Evolutionary conservation across 2,329 filamentous ascomycete species (phyloP).

Genomic region (Fusarium sublunatum): DNA sequence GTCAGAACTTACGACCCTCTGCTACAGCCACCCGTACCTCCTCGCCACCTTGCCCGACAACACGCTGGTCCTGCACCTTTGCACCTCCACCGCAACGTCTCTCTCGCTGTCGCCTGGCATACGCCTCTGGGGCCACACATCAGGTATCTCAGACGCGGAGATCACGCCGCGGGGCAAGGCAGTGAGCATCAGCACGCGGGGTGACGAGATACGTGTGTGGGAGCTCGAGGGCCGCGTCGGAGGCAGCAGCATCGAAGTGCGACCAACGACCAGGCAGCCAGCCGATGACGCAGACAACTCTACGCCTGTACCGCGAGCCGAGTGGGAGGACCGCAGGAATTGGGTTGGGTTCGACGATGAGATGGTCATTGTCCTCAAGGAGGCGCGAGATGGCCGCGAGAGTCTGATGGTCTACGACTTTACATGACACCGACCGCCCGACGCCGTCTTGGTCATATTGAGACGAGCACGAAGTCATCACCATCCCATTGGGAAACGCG

Average conservation of each 20-base stretch:
- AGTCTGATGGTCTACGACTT: slow-evolving; percentile 90
- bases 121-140: slow-evolving; percentile 91
- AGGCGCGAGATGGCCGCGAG: slow-evolving; percentile 74
- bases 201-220: slow-evolving; percentile 86
- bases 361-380: slow-evolving; percentile 86
- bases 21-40: slow-evolving; percentile 85
- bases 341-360: slow-evolving; percentile 93
- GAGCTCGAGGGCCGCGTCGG: slow-evolving; percentile 79
- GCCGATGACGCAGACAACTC: slow-evolving; percentile 35
- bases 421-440: slow-evolving; percentile 57
- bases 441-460: slow-evolving; percentile 1
- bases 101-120: slow-evolving; percentile 79
- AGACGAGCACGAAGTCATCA: slow-evolving; percentile 2
- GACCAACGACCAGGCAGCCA: slow-evolving; percentile 51
- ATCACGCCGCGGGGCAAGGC: slow-evolving; percentile 88
- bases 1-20: slow-evolving; percentile 65
- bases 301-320: slow-evolving; percentile 26
- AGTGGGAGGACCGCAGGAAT: slow-evolving; percentile 61
- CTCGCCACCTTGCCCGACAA: slow-evolving; percentile 88
- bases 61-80: slow-evolving; percentile 83
- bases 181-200: slow-evolving; percentile 86
- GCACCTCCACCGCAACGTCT: slow-evolving; percentile 74
- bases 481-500: slow-evolving; percentile 1
- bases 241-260: slow-evolving; percentile 66
- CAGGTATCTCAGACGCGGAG: slow-evolving; percentile 85